Evolutionary conservation across 2,329 filamentous ascomycete species (phyloP), one percentile per base, ranked within the genome.

Genomic region (Zymoseptoria ardabiliae): DNA sequence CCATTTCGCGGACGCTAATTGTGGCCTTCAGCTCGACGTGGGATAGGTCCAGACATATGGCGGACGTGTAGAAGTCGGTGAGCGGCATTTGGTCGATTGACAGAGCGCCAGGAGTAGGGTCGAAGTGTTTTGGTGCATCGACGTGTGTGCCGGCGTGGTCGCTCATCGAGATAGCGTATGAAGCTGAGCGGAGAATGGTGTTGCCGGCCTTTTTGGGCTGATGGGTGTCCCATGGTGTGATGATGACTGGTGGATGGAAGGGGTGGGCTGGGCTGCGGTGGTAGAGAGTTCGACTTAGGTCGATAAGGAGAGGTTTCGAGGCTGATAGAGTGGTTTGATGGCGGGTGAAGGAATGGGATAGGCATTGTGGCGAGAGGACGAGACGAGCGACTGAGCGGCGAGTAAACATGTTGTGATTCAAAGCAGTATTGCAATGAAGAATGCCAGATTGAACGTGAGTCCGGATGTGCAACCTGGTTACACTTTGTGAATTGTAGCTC

Each of bases 101-200:
- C 0, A 65, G 58, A 5, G 64, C 67, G 13, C 66, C 66, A 10
- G 65, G 65, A 6, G 61, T 62, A 0, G 66, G 63, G 22, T 68
- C 65, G 54, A 70, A 70, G 59, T 69, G 67, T 53, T 69, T 70
- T 8, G 65, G 66, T 8, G 68, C 68, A 48, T 69, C 66, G 45
- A 70, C 65, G 53, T 70, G 68, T 4, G 68, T 70, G 11, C 67
- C 66, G 3, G 67, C 66, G 55, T 69, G 68, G 55, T 70, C 68
- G 28, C 61, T 63, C 64, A 70, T 67, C 35, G 65, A 64, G 1
- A 70, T 49, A 19, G 63, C 65, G 51, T 67, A 69, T 7, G 66
- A 68, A 1, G 68, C 61, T 4, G 64, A 67, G 30, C 68, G 60
- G 2, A 69, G 59, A 56, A 64, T 64, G 2, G 67, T 67, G 52